phyloP scores from a whole-genome alignment of 176 grass and related monocot genomes.

The Bromus sterilis region DNA sequence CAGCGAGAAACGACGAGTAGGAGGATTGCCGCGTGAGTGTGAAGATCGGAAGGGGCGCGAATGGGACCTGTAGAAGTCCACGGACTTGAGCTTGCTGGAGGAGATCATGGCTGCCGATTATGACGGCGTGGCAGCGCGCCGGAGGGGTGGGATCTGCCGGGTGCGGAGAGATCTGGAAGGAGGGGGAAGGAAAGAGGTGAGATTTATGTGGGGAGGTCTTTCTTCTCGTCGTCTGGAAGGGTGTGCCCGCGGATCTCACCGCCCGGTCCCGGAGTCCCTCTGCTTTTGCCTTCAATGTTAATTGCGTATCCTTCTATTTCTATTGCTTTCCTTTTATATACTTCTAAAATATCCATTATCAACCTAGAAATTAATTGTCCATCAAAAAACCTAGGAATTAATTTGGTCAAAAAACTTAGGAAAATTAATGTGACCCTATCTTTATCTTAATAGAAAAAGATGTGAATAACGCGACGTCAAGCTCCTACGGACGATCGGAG shows the following conservation, averaged over 20 bases:
- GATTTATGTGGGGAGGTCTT: constrained; percentile 2
- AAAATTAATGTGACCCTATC: no score
- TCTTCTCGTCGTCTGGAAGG: neutral
- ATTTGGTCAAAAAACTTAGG: no score
- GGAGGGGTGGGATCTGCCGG: constrained; percentile 8
- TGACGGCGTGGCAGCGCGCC: neutral
- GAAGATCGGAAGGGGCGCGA: neutral
- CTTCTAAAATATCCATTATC: neutral
- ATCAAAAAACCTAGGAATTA: no score
- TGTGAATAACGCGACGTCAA: no score
- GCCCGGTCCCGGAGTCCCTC: neutral
- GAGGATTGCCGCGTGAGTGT: neutral
- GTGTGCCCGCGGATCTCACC: constrained; percentile 17
- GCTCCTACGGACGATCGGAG: no score
- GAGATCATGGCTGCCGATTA: constrained; percentile 59
- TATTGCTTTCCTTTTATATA: neutral
- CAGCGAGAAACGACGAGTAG: neutral
- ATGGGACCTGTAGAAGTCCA: constrained; percentile 90
- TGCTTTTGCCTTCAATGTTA: neutral
- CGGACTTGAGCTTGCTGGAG: constrained; percentile 92
- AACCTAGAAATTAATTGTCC: neutral
- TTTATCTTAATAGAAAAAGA: no score
- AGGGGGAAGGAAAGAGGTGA: neutral
- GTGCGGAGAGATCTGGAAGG: constrained; percentile 10
- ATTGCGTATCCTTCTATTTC: neutral